These are phyloP conservation scores for Fomitiporia mediterranea DNA, from an alignment of 1,284 basidiomycete species.

Conservation along the genomic window DNA sequence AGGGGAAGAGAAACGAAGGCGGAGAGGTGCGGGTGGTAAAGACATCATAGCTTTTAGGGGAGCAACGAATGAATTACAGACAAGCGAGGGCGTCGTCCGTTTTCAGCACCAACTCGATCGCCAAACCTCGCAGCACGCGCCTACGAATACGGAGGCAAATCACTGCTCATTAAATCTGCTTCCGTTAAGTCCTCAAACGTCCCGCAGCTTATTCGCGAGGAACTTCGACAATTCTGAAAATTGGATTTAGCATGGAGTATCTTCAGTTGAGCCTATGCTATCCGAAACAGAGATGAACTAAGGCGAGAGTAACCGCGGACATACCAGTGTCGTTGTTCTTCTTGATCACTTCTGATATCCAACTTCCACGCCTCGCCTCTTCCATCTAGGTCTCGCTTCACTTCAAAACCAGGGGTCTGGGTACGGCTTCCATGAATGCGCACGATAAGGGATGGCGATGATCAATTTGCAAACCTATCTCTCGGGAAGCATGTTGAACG, in stretches of 20 bases:
- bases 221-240: not conserved
- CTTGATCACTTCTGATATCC: no score
- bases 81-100: constrained; percentile 6
- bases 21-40: not conserved
- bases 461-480: no score
- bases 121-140: not conserved
- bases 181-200: not conserved
- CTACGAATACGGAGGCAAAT: not conserved
- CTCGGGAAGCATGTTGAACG: no score
- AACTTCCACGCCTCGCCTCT: no score
- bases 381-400: no score
- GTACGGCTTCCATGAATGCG: no score
- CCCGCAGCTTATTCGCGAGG: no score
- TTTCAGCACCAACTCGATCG: not conserved
- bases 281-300: not conserved
- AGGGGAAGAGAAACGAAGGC: not conserved
- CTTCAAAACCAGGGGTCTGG: no score
- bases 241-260: no score
- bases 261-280: not conserved
- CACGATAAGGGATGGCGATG: no score
- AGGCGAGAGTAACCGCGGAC: no score
- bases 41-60: not conserved
- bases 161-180: not conserved
- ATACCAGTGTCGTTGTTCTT: no score
- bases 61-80: not conserved